These are phyloP conservation scores for Lumnitzera littorea DNA, from an alignment of 345 rosid species.

Conservation along the genomic window DNA sequence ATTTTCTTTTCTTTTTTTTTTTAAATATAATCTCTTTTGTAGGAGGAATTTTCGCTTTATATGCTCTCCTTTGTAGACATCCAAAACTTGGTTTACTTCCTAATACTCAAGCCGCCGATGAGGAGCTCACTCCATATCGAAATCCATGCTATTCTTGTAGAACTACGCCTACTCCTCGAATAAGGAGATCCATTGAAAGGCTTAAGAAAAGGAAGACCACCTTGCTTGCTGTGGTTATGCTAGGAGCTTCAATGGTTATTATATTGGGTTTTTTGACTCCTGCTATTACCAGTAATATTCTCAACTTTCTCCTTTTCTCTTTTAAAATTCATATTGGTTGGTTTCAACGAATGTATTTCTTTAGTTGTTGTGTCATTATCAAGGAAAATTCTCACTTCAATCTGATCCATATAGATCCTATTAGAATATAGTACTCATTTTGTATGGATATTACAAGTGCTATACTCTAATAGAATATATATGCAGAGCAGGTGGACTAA, in stretches of 20 bases:
- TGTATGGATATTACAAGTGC: too few relatives aligned
- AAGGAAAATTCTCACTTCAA: too few relatives aligned
- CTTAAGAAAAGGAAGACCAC: constrained; percentile 56
- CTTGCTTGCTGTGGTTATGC: constrained; percentile 66
- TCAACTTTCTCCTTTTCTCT: not conserved
- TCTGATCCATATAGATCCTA: too few relatives aligned
- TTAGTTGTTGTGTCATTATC: too few relatives aligned
- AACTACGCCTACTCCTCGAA: constrained; percentile 30
- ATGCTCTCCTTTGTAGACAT: constrained; percentile 76
- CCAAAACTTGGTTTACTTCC: constrained; percentile 82
- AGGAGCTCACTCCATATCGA: constrained; percentile 78
- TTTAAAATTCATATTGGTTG: constrained; percentile 1
- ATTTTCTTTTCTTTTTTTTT: constrained; percentile 7
- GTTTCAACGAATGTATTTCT: too few relatives aligned
- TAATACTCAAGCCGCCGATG: constrained; percentile 86
- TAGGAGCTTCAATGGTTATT: constrained; percentile 56
- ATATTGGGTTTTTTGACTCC: constrained; percentile 74
- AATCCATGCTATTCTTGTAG: constrained; percentile 36
- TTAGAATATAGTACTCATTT: too few relatives aligned
- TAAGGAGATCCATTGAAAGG: constrained; percentile 50
- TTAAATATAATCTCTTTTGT: constrained; percentile 17
- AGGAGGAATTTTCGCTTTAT: constrained; percentile 88
- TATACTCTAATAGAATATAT: too few relatives aligned
- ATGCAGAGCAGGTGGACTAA: too few relatives aligned
- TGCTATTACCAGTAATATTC: constrained; percentile 62